Evolutionary conservation across 2,329 filamentous ascomycete species (phyloP).

Genomic region (Fusarium sterilihyphosum): DNA sequence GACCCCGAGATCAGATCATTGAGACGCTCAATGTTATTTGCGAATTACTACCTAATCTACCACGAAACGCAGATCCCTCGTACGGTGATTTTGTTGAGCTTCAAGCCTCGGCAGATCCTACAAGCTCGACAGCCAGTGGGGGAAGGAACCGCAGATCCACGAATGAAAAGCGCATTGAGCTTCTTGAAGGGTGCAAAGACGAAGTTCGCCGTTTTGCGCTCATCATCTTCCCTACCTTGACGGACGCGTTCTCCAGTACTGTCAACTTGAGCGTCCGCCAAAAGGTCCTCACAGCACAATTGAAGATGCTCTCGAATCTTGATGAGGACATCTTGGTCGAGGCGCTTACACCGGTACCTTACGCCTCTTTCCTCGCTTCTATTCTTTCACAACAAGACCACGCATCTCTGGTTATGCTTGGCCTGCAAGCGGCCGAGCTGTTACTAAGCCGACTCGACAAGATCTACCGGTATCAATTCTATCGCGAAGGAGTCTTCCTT

Average conservation of each 20-base stretch:
- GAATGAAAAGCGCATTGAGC: slow-evolving; percentile 83
- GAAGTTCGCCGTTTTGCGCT: slow-evolving; percentile 92
- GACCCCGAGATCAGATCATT: slow-evolving; percentile 93
- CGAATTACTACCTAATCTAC: slow-evolving; percentile 84
- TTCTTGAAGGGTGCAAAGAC: slow-evolving; percentile 83
- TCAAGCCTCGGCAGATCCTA: slow-evolving; percentile 51
- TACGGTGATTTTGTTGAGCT: slow-evolving; percentile 58
- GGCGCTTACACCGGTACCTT: slow-evolving; percentile 86
- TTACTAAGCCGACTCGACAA: slow-evolving; percentile 84
- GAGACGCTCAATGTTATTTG: slow-evolving; percentile 98
- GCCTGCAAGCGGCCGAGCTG: slow-evolving; percentile 88
- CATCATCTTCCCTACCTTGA: slow-evolving; percentile 92
- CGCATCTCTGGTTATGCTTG: slow-evolving; percentile 83
- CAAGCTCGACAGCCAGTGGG: slow-evolving; percentile 50
- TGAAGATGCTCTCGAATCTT: slow-evolving; percentile 98
- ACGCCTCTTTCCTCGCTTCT: slow-evolving; percentile 93
- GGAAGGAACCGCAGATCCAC: slow-evolving; percentile 56
- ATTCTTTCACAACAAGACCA: slow-evolving; percentile 97
- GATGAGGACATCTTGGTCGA: slow-evolving; percentile 86
- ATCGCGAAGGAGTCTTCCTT: slow-evolving; percentile 93
- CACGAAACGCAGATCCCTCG: slow-evolving; percentile 60
- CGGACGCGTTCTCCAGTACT: slow-evolving; percentile 96
- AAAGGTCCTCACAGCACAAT: slow-evolving; percentile 92
- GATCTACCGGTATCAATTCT: slow-evolving; percentile 95
- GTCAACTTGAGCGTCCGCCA: slow-evolving; percentile 95